phyloP scores from a whole-genome alignment of 1,284 basidiomycete genomes.

The Trichosporon sp. region DNA sequence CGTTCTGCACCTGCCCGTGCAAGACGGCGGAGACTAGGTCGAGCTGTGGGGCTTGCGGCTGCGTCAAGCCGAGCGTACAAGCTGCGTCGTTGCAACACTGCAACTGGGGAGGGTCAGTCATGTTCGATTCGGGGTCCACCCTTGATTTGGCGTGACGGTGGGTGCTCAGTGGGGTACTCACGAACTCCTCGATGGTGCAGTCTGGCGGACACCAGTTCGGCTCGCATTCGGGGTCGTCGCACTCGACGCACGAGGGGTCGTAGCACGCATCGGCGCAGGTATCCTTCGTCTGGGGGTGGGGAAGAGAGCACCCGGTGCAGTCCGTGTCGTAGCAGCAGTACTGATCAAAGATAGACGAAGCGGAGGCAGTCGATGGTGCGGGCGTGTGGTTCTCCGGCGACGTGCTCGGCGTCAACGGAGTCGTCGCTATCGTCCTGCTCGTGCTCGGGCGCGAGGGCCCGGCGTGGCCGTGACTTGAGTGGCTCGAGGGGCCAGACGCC shows the following conservation, averaged over 20 bases:
- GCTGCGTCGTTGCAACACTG: conserved; percentile 42
- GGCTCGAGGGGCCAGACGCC: background rate
- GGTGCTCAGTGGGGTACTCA: conserved; percentile 29
- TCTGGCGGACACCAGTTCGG: conserved; percentile 28
- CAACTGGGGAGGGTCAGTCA: conserved; percentile 36
- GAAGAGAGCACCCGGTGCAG: conserved; percentile 18
- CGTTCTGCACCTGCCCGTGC: background rate
- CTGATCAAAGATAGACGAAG: conserved; percentile 32
- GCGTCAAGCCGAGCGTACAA: conserved; percentile 26
- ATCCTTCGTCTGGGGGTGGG: background rate
- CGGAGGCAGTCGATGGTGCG: background rate
- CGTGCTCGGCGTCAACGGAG: conserved; percentile 12
- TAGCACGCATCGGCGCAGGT: conserved; percentile 20
- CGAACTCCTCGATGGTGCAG: conserved; percentile 49
- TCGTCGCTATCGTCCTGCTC: background rate
- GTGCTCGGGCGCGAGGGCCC: background rate
- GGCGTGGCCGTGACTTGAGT: background rate
- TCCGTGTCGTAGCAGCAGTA: conserved; percentile 33
- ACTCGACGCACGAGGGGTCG: conserved; percentile 26
- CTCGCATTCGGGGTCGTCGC: conserved; percentile 24
- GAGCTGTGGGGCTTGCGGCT: conserved; percentile 13
- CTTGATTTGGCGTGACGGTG: background rate
- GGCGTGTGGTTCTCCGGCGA: conserved; percentile 9
- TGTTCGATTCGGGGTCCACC: background rate
- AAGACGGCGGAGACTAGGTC: conserved; percentile 26